phyloP scores from a whole-genome alignment of 176 grass and related monocot species.

The Secale cereale region DNA sequence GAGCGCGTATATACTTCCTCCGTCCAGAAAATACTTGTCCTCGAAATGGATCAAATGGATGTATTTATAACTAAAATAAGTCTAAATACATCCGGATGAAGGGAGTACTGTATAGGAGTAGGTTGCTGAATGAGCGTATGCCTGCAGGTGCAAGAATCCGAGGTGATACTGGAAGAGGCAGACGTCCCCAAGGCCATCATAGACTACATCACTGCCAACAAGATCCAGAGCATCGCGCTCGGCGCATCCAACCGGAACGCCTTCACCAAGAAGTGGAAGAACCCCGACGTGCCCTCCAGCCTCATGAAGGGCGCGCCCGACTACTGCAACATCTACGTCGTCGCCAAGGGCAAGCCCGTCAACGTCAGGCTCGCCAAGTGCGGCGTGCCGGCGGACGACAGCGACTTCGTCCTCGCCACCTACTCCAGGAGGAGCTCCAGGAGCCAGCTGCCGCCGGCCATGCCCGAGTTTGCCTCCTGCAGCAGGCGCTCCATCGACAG shows the following conservation, averaged over 20 bases:
- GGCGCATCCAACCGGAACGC: slow-evolving; percentile 69
- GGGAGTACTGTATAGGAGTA: too few relatives aligned
- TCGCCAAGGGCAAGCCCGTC: slow-evolving; percentile 62
- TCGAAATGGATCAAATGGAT: too few relatives aligned
- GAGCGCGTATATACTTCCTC: too few relatives aligned
- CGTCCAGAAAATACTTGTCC: too few relatives aligned
- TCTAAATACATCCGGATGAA: too few relatives aligned
- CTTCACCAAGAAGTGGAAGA: slow-evolving; percentile 86
- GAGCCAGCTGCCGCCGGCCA: slow-evolving; percentile 34
- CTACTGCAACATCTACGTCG: slow-evolving; percentile 80
- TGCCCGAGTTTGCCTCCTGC: neutral
- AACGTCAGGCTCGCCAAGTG: slow-evolving; percentile 63
- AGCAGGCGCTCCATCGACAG: slow-evolving; percentile 28
- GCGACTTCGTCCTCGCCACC: neutral
- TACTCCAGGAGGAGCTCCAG: slow-evolving; percentile 41
- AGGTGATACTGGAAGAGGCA: slow-evolving; percentile 75
- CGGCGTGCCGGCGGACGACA: slow-evolving; percentile 28
- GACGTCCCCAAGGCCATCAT: slow-evolving; percentile 74
- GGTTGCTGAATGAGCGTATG: neutral
- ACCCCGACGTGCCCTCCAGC: slow-evolving; percentile 68
- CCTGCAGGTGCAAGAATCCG: slow-evolving; percentile 48
- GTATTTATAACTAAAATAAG: too few relatives aligned
- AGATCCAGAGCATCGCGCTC: slow-evolving; percentile 69
- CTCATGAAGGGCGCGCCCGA: slow-evolving; percentile 64
- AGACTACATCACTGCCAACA: slow-evolving; percentile 56